Evolutionary conservation across 2,329 filamentous ascomycete genomes (phyloP).

Genomic region (Pochonia chlamydosporia): DNA sequence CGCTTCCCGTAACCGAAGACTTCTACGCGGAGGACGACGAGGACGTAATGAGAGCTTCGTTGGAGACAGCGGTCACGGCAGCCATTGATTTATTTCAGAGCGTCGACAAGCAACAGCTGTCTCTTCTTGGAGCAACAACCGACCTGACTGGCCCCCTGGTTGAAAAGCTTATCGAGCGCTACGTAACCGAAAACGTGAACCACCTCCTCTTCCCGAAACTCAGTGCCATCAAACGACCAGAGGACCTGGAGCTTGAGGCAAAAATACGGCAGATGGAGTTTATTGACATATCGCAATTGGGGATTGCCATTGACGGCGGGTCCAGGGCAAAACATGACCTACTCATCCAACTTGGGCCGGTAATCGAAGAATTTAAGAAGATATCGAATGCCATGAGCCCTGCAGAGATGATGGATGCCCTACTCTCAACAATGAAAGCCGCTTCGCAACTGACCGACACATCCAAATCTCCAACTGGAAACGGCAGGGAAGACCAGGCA

Average conservation of each 20-base stretch:
- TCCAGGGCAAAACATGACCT: conserved; percentile 75
- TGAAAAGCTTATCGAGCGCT: conserved; percentile 89
- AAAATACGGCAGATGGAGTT: conserved; percentile 91
- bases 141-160: conserved; percentile 88
- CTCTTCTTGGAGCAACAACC: conserved; percentile 84
- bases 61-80: conserved; percentile 87
- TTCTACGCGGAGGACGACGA: conserved; percentile 86
- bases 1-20: conserved; percentile 50
- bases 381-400: conserved; percentile 73
- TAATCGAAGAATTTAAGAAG: conserved; percentile 84
- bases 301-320: conserved; percentile 77
- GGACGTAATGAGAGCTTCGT: conserved; percentile 77
- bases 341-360: conserved; percentile 66
- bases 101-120: conserved; percentile 93
- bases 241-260: conserved; percentile 82
- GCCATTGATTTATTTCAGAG: conserved; percentile 94
- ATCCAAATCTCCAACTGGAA: conserved; percentile 32
- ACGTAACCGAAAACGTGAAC: conserved; percentile 89
- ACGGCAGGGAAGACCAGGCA: conserved; percentile 21
- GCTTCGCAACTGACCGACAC: conserved; percentile 64
- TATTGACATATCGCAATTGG: conserved; percentile 91
- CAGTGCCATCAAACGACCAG: conserved; percentile 68
- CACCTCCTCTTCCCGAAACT: conserved; percentile 81
- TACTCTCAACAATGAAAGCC: conserved; percentile 76
- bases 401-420: conserved; percentile 80